Evolutionary conservation across 2,329 filamentous ascomycete species (phyloP).

Genomic region (Cytospora leucostoma): DNA sequence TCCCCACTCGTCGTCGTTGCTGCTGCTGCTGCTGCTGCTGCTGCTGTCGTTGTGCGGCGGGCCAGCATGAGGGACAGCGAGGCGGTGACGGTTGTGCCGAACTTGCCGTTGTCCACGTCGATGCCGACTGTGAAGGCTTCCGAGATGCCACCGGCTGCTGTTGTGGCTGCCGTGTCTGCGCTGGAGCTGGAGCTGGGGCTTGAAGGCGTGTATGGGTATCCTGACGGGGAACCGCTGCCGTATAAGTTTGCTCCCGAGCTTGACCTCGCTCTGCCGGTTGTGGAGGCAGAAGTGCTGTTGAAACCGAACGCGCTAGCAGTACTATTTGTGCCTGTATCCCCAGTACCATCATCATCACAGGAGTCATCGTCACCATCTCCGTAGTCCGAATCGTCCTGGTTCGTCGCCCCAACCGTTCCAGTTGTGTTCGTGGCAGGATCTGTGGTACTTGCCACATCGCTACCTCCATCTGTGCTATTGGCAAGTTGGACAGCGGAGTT

Average conservation of each 20-base stretch:
- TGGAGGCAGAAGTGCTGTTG: neutral
- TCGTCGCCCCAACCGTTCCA: neutral
- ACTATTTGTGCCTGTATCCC: neutral
- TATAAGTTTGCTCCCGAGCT: neutral
- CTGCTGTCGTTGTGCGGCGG: slow-evolving; percentile 8
- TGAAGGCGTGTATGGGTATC: neutral
- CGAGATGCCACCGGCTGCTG: neutral
- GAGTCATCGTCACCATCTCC: neutral
- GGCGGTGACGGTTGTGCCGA: slow-evolving; percentile 23
- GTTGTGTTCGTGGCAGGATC: neutral
- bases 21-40: neutral
- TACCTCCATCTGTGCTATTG: neutral
- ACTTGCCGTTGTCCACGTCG: slow-evolving; percentile 24
- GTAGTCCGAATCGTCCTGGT: neutral
- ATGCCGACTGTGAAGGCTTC: slow-evolving; percentile 14
- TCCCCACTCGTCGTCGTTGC: too few relatives aligned
- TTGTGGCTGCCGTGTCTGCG: neutral
- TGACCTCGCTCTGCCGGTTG: neutral
- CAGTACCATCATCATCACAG: neutral
- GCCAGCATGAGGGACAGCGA: slow-evolving; percentile 14
- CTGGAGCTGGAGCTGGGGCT: neutral
- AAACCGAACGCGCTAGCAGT: neutral
- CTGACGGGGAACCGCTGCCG: neutral
- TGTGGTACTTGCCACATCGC: neutral
- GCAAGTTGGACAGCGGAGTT: neutral